These are phyloP conservation scores for Liriodendron chinense DNA, from an alignment of 164 flowering plant genomes.

Conservation along the genomic window DNA sequence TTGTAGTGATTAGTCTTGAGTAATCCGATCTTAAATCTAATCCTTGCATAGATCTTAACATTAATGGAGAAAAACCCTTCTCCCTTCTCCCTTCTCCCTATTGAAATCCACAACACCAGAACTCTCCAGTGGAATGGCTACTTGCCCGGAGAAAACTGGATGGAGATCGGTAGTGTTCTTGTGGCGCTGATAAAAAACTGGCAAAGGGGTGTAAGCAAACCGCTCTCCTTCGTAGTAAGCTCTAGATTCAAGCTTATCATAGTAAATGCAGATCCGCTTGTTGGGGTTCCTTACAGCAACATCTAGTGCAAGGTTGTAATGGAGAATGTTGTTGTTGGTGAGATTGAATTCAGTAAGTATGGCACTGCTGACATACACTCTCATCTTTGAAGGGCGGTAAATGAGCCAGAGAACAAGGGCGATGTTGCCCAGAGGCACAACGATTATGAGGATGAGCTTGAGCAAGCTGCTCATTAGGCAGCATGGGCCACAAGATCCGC, in stretches of 20 bases:
- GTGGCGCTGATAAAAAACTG: conserved; percentile 34
- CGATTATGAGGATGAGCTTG: conserved; percentile 23
- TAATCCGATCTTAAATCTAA: conserved; percentile 48
- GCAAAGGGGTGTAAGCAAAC: conserved; percentile 13
- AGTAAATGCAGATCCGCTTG: conserved; percentile 33
- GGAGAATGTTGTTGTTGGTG: conserved; percentile 19
- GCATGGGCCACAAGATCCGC: conserved; percentile 8
- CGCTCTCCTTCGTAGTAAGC: conserved; percentile 21
- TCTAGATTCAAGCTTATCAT: conserved; percentile 31
- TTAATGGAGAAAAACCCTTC: conserved; percentile 43
- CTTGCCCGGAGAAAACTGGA: conserved; percentile 19
- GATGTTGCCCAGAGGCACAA: conserved; percentile 20
- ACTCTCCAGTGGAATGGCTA: neutral
- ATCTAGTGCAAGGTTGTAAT: conserved; percentile 31
- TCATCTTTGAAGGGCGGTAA: conserved; percentile 28
- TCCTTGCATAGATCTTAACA: conserved; percentile 41
- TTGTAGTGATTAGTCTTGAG: conserved; percentile 37
- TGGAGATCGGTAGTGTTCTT: conserved; percentile 31
- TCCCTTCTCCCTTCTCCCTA: conserved; percentile 18
- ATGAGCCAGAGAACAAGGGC: conserved; percentile 37
- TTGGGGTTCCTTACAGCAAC: conserved; percentile 38
- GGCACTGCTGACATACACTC: conserved; percentile 33
- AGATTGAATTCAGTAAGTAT: conserved; percentile 27
- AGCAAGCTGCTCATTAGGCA: conserved; percentile 28
- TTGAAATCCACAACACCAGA: conserved; percentile 6